Evolutionary conservation across 176 grass and related monocot genomes (phyloP), one percentile per base, ranked within the genome.

Genomic region (Oryza glumipatula): DNA sequence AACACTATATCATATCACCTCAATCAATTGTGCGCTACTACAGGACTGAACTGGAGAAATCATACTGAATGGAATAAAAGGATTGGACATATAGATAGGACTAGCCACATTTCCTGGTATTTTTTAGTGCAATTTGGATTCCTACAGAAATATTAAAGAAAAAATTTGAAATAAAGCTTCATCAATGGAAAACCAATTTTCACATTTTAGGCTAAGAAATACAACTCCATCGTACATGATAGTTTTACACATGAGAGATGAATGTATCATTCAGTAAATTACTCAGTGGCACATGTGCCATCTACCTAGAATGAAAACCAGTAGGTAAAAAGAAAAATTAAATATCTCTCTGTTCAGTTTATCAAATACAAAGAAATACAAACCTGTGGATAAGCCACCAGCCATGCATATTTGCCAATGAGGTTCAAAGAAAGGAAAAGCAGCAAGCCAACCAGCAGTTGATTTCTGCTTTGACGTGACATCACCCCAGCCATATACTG

Each of bases 391-490:
- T 77, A 95, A 86, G 68, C 95, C 95, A 77, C 79, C 58, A 68
- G 95, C 91, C 95, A 98, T 98, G 82, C 95, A 95, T 83, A 98
- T 85, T 88, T 98, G 93, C 95, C 95, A 98, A 80, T 98, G 95
- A 78, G 95, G 95, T 82, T 98, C 95, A 91, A 98, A 98, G 60
- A 98, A 92, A 88, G 95, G 95, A 88, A 98, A 95, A 67, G 87
- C 87, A 10, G 93, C 95, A 76, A 95, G 91, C 95, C 95, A 98
- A 70, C 95, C 95, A 73, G 95, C 95, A 54, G 95, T 93, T 1
- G 95, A 90, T 64, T 92, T 88, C 74, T 98, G 95, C 86, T 92
- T 98, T 45, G 87, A 87, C 16, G 46, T 85, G 39, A 92, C 76
- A 77, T 98, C 93, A 86, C 95, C 95, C 95, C 93, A 98, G 74